phyloP scores from a whole-genome alignment of 2,329 filamentous ascomycete genomes.

The Diaporthe citri region DNA sequence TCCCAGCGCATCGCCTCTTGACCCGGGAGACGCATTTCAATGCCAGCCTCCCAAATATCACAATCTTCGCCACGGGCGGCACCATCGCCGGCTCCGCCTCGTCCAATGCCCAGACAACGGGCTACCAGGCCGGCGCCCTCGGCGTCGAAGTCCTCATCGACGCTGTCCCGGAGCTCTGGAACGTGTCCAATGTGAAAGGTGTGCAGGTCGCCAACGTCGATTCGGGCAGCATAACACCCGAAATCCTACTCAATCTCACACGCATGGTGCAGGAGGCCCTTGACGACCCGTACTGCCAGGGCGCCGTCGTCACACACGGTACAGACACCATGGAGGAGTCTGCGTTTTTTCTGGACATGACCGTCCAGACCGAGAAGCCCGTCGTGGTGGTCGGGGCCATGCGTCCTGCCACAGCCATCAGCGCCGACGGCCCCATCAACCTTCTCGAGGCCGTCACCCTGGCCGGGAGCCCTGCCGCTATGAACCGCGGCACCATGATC shows the following conservation, averaged over 20 bases:
- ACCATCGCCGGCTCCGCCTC: constrained; percentile 68
- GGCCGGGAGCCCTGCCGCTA: constrained; percentile 60
- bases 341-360: constrained; percentile 72
- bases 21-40: constrained; percentile 29
- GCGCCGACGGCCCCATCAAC: constrained; percentile 74
- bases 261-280: constrained; percentile 63
- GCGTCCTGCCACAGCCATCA: constrained; percentile 72
- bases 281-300: constrained; percentile 55
- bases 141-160: constrained; percentile 64
- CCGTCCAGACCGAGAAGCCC: constrained; percentile 68
- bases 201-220: constrained; percentile 65
- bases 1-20: constrained; percentile 2
- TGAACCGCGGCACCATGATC: constrained; percentile 68
- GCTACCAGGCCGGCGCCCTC: constrained; percentile 59
- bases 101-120: constrained; percentile 60
- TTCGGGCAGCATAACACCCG: constrained; percentile 62
- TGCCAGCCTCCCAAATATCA: constrained; percentile 63
- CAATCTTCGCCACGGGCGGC: constrained; percentile 69
- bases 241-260: constrained; percentile 61
- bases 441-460: constrained; percentile 71
- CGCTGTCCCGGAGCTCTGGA: constrained; percentile 66
- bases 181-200: constrained; percentile 66
- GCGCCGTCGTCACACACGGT: constrained; percentile 73
- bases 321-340: constrained; percentile 76
- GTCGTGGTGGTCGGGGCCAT: constrained; percentile 73